Conservation (phyloP, 169 alveolate species). For the Neospora caninum region DNA sequence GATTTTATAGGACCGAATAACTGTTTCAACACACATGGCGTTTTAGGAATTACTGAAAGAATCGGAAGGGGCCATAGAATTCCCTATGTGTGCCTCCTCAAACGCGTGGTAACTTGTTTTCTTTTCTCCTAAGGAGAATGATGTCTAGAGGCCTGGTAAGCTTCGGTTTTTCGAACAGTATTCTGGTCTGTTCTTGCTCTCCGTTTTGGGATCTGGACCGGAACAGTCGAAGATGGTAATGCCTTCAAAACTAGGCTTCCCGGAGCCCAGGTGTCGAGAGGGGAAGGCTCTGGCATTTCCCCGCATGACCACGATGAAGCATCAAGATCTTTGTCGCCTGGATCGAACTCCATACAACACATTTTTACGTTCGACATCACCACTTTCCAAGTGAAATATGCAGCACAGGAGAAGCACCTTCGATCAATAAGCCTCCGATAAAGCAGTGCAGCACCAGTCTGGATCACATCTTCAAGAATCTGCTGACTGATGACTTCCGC, state of each 20-base stretch:
- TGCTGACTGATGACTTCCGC: neutral
- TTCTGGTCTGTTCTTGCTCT: neutral
- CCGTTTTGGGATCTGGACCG: neutral
- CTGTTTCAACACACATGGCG: no score
- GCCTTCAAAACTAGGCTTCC: neutral
- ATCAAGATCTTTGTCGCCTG: neutral
- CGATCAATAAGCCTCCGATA: conserved; percentile 10
- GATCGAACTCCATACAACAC: conserved; percentile 19
- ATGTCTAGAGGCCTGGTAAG: neutral
- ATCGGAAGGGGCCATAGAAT: no score
- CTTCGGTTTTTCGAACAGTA: neutral
- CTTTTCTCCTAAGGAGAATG: neutral
- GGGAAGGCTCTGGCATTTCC: conserved; percentile 20
- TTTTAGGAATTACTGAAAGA: no score
- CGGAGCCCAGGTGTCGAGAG: conserved; percentile 42
- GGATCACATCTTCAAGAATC: neutral
- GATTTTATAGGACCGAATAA: no score
- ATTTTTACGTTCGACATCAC: neutral
- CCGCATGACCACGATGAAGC: conserved; percentile 12
- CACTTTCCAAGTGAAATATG: conserved; percentile 17
- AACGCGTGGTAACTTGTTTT: no score
- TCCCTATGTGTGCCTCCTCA: no score
- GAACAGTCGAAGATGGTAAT: neutral
- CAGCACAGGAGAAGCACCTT: conserved; percentile 9
- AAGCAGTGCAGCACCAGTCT: neutral